Percentiles rank a stretch among this genome's conserved stretches.
These are phyloP conservation scores for Gossypium aridum DNA, from an alignment of 441 rosid species.

Conservation along the genomic window DNA sequence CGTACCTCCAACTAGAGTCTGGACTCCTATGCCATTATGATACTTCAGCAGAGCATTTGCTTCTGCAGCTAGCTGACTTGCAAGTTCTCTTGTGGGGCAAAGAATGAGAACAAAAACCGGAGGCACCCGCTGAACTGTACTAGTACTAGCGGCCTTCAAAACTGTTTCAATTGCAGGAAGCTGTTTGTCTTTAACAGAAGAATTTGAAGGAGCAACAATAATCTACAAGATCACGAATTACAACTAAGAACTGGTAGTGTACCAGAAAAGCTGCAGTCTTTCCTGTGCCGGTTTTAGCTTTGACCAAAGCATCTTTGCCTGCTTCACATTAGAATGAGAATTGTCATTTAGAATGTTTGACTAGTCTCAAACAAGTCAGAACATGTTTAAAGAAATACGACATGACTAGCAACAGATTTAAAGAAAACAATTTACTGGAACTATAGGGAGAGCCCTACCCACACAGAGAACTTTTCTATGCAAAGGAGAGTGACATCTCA, in stretches of 20 bases:
- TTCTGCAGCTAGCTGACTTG: constrained; percentile 94
- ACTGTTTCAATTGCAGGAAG: constrained; percentile 99
- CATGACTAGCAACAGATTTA: not conserved
- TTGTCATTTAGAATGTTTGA: constrained; percentile 1
- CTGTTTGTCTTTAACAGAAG: constrained; percentile 63
- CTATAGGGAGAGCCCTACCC: not conserved
- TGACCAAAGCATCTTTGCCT: constrained; percentile 91
- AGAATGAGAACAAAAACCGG: constrained; percentile 68
- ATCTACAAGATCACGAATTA: constrained; percentile 15
- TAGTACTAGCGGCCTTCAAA: constrained; percentile 46
- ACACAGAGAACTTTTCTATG: not conserved
- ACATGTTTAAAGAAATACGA: not conserved
- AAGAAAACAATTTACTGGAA: not conserved
- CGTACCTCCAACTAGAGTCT: constrained; percentile 80
- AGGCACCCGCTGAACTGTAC: constrained; percentile 34
- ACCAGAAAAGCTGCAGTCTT: constrained; percentile 94
- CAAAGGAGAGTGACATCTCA: not conserved
- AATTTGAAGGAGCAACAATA: constrained; percentile 26
- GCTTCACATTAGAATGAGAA: constrained; percentile 30
- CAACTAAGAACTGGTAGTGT: constrained; percentile 19
- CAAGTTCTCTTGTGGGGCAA: constrained; percentile 94
- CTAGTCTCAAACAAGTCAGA: constrained; percentile 3
- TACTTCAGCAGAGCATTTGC: constrained; percentile 78
- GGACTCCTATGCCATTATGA: constrained; percentile 78
- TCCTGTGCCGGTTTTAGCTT: constrained; percentile 94